Base-by-base conservation (phyloP, 495 filamentous ascomycete species). In the Parathielavia hyrcaniae region DNA sequence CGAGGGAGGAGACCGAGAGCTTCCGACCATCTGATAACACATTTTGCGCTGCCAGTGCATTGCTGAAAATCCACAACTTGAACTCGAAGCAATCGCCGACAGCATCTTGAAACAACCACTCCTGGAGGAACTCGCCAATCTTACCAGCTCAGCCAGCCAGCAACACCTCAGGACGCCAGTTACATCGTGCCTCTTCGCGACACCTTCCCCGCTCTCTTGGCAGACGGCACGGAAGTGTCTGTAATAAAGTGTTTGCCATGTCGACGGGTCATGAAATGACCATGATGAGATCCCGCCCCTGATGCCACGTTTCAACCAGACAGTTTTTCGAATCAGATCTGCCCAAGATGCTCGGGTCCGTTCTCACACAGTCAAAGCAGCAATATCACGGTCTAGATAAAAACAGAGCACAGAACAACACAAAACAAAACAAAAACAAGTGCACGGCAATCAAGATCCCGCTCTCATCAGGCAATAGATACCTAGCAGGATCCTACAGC, bases 221-320 rank as follows among this genome's bases (percentile, higher is more conserved):
- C 34, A 20, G 48, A 50, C 47, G 32, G 32, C 48, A 36, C 4
- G 17, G 23, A 34, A 23, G 11, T 30, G 3, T 30, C n/a, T 30
- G 26, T 30, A 30, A 30, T n/a, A n/a, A n/a, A n/a, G n/a, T 3
- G 26, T 30, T 30, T 30, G 3, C 3, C 26, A 30, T 30, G 26
- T 30, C 26, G 26, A 30, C 6, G 26, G 26, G 26, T n/a, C n/a
- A n/a, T n/a, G 30, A 32, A 20, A 6, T 23, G 26, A 35, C n/a
- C n/a, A n/a, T 14, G 45, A 32, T 19, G 14, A n/a, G 17, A 34
- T 49, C 26, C 30, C n/a, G 12, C 51, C 39, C 53, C 53, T 55
- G 43, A n/a, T 47, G 32, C 53, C 43, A 55, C 53, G 41, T 55
- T 55, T 34, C 30, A 40, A 8, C 36, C 44, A 38, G 43, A 34